phyloP scores from a whole-genome alignment of 345 rosid species.

The Microcos paniculata region DNA sequence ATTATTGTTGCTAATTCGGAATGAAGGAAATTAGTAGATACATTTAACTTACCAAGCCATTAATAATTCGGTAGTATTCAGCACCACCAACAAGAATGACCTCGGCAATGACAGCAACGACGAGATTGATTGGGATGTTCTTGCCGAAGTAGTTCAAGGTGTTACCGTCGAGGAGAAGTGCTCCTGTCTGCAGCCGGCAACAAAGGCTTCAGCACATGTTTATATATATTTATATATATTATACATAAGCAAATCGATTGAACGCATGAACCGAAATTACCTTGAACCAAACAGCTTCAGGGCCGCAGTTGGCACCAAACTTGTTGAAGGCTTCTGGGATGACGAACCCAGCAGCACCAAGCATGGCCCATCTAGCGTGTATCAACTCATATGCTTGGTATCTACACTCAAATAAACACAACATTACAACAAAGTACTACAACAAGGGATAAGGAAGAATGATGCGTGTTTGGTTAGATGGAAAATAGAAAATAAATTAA shows the following conservation, averaged over 20 bases:
- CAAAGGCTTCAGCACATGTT: neutral
- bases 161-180: slow-evolving; percentile 93
- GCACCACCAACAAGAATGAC: slow-evolving; percentile 92
- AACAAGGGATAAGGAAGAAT: no score
- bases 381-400: slow-evolving; percentile 93
- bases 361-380: slow-evolving; percentile 97
- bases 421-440: no score
- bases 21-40: no score
- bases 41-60: slow-evolving; percentile 82
- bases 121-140: slow-evolving; percentile 84
- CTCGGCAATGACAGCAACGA: slow-evolving; percentile 78
- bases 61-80: slow-evolving; percentile 92
- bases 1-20: no score
- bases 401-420: slow-evolving; percentile 37
- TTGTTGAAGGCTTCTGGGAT: slow-evolving; percentile 97
- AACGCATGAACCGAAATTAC: slow-evolving; percentile 21
- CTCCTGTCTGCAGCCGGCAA: slow-evolving; percentile 69
- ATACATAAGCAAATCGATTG: neutral
- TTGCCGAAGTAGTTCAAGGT: slow-evolving; percentile 95
- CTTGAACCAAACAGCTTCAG: slow-evolving; percentile 99
- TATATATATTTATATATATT: neutral
- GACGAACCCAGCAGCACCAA: slow-evolving; percentile 94
- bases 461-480: no score
- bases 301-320: slow-evolving; percentile 96
- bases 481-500: no score